Evolutionary conservation across 1,139 yeast genomes (phyloP).

Genomic region (Wickerhamomyces sp.): DNA sequence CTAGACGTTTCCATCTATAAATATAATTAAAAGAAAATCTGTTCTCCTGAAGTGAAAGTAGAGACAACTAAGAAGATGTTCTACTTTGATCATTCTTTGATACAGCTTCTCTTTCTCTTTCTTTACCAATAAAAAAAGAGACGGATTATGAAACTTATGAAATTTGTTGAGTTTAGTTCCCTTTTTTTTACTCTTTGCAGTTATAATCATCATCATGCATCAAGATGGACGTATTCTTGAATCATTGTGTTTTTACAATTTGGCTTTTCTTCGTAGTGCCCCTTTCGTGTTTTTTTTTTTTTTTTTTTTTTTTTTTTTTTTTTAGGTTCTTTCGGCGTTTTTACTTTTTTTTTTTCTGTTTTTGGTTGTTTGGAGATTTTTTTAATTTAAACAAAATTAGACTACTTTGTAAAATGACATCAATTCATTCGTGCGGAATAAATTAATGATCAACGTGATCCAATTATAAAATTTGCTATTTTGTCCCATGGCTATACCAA

Average conservation of each 20-base stretch:
- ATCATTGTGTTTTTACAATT: background rate
- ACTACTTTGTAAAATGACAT: no score
- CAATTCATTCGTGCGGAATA: no score
- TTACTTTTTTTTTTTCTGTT: no score
- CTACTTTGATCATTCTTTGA: background rate
- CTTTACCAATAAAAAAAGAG: background rate
- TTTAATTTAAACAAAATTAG: no score
- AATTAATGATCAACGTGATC: no score
- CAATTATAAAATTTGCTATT: no score
- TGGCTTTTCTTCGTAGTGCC: background rate
- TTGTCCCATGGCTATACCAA: no score
- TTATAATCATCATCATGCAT: background rate
- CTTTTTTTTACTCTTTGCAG: background rate
- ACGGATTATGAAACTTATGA: slow-evolving; percentile 1
- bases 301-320: no score
- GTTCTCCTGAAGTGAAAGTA: background rate
- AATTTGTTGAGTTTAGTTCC: background rate
- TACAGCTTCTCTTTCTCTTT: background rate
- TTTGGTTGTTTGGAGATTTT: no score
- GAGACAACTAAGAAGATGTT: background rate
- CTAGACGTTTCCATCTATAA: slow-evolving; percentile 27
- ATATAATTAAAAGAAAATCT: background rate
- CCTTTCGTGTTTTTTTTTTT: background rate
- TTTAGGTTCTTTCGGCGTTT: no score
- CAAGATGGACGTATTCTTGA: background rate